Evolutionary conservation across 371 early-diverging fungal species (phyloP).

Genomic region (Lichtheimia corymbifera): DNA sequence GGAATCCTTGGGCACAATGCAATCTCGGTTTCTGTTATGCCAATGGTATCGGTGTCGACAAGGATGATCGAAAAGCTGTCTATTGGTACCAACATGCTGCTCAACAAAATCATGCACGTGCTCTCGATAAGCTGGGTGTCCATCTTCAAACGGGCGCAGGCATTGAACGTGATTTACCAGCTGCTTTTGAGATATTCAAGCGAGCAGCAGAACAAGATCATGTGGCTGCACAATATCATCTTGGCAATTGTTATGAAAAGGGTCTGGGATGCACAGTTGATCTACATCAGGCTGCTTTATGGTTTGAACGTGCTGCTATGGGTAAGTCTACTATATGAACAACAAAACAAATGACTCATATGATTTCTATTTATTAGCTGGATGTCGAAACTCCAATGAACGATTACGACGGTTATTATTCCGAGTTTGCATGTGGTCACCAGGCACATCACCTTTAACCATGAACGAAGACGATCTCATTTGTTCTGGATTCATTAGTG

Average conservation of each 20-base stretch:
- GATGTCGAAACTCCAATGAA: constrained; percentile 61
- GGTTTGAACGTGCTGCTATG: constrained; percentile 70
- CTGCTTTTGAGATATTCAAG: constrained; percentile 60
- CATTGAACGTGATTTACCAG: constrained; percentile 47
- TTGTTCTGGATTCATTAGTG: constrained; percentile 40
- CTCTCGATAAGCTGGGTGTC: constrained; percentile 81
- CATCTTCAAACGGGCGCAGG: constrained; percentile 80
- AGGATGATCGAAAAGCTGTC: constrained; percentile 60
- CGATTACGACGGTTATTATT: constrained; percentile 51
- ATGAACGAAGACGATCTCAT: constrained; percentile 37
- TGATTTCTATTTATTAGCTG: constrained; percentile 24
- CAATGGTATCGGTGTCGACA: constrained; percentile 71
- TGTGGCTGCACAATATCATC: constrained; percentile 61
- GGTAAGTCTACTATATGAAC: constrained; percentile 28
- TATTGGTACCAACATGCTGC: constrained; percentile 71
- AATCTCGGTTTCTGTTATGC: constrained; percentile 80
- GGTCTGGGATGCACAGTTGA: constrained; percentile 65
- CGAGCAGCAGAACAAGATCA: constrained; percentile 69
- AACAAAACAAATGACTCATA: constrained; percentile 5
- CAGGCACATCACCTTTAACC: constrained; percentile 27
- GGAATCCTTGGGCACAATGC: constrained; percentile 83
- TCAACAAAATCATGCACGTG: constrained; percentile 63
- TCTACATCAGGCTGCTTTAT: constrained; percentile 57
- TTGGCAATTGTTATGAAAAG: constrained; percentile 70
- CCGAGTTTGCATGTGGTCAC: constrained; percentile 41